Evolutionary conservation across 768 basidiomycete genomes (phyloP).

Genomic region (Panellus pusillus): DNA sequence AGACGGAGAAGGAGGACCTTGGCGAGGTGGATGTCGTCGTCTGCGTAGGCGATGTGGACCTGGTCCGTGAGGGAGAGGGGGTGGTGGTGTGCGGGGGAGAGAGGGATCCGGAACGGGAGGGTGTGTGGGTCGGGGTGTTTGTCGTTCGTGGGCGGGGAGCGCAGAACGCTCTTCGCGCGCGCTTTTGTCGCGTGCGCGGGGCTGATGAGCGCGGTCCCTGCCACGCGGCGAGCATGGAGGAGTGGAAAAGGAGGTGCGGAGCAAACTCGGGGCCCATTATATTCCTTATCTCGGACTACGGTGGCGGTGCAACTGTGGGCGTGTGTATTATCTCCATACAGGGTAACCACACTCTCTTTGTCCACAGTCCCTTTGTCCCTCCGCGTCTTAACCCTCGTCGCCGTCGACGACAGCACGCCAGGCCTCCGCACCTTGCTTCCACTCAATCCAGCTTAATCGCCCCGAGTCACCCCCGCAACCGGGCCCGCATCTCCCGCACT

Average conservation of each 20-base stretch:
- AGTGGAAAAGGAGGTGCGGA: neutral
- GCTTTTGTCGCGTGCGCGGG: neutral
- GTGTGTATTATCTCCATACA: no score
- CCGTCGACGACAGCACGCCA: no score
- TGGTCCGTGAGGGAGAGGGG: conserved; percentile 60
- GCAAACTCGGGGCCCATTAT: no score
- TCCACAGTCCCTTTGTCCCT: no score
- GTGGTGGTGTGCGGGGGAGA: conserved; percentile 35
- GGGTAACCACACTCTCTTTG: no score
- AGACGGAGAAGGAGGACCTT: conserved; percentile 63
- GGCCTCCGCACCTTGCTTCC: no score
- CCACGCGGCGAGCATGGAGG: neutral
- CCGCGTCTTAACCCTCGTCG: no score
- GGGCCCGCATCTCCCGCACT: no score
- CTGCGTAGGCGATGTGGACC: conserved; percentile 65
- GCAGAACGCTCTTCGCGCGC: neutral
- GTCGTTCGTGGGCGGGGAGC: neutral
- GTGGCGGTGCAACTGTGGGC: no score
- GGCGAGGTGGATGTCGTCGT: conserved; percentile 66
- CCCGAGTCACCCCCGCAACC: no score
- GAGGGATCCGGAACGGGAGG: conserved; percentile 22
- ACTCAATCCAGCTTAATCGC: no score
- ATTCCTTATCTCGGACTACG: no score
- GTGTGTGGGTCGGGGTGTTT: neutral
- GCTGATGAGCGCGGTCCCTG: neutral